phyloP scores from a whole-genome alignment of 1,284 basidiomycete species.

The Marasmius fiardii region DNA sequence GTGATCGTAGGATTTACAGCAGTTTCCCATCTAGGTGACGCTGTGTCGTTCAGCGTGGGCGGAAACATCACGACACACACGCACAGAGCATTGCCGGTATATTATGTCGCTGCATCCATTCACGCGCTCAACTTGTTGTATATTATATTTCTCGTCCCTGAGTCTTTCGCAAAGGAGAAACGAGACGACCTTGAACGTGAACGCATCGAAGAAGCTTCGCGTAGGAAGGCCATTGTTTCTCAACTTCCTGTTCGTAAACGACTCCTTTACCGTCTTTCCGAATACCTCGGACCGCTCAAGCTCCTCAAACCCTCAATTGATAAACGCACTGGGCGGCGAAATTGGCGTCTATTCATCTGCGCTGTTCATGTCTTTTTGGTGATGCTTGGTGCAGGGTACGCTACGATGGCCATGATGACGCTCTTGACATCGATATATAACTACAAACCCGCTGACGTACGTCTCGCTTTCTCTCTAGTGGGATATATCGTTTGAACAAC shows the following conservation, averaged over 20 bases:
- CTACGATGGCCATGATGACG: conserved; percentile 20
- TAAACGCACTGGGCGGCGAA: conserved; percentile 19
- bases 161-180: conserved; percentile 27
- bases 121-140: conserved; percentile 20
- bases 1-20: neutral
- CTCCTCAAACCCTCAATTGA: conserved; percentile 21
- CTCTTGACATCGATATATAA: conserved; percentile 16
- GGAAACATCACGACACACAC: conserved; percentile 26
- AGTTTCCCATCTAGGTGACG: conserved; percentile 18
- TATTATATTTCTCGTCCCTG: conserved; percentile 22
- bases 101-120: conserved; percentile 18
- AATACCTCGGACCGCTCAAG: conserved; percentile 24
- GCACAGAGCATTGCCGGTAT: conserved; percentile 24
- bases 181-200: conserved; percentile 19
- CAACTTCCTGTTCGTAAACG: neutral
- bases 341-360: conserved; percentile 28
- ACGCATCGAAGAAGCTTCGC: neutral
- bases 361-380: conserved; percentile 23
- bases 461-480: neutral
- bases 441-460: conserved; percentile 10
- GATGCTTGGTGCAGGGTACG: conserved; percentile 18
- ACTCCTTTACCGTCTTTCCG: neutral
- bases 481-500: neutral
- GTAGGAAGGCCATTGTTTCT: neutral
- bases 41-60: conserved; percentile 24